These are phyloP conservation scores for Pezicula carpinea DNA, from an alignment of 2,329 filamentous ascomycete species.

Conservation along the genomic window DNA sequence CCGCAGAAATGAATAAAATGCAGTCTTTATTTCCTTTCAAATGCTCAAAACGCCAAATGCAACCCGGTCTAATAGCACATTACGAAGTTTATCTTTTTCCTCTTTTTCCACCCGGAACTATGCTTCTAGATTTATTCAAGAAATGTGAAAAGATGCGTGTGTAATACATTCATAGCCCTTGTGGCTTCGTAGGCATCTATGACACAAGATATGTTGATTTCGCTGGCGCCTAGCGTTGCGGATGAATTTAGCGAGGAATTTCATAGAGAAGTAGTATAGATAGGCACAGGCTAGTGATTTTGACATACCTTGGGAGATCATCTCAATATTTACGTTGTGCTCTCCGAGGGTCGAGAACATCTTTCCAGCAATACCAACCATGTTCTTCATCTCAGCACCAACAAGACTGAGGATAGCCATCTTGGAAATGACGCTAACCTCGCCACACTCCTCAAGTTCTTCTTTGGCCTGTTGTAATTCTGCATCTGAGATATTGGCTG, in stretches of 20 bases:
- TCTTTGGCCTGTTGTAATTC: constrained; percentile 63
- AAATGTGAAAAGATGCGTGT: constrained; percentile 96
- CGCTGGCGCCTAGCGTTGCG: constrained; percentile 69
- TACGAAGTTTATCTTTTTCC: background rate
- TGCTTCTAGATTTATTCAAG: constrained; percentile 50
- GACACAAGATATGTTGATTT: constrained; percentile 99
- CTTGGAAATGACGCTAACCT: constrained; percentile 82
- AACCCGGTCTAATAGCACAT: background rate
- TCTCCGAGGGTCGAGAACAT: constrained; percentile 96
- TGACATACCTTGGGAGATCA: constrained; percentile 88
- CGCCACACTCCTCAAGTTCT: constrained; percentile 75
- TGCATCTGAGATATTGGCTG: constrained; percentile 59
- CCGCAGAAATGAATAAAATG: too few species aligned
- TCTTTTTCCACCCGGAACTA: background rate
- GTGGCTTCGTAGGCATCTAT: constrained; percentile 89
- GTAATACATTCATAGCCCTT: constrained; percentile 90
- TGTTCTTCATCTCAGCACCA: constrained; percentile 95
- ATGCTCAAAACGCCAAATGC: too few species aligned
- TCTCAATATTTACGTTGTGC: constrained; percentile 94
- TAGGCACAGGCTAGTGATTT: background rate
- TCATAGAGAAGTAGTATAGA: constrained; percentile 10
- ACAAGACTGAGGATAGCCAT: constrained; percentile 97
- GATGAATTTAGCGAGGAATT: constrained; percentile 6
- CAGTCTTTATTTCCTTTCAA: too few species aligned
- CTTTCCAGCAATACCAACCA: constrained; percentile 85